phyloP scores from a whole-genome alignment of 2,329 filamentous ascomycete genomes.

The Fusarium sp. region DNA sequence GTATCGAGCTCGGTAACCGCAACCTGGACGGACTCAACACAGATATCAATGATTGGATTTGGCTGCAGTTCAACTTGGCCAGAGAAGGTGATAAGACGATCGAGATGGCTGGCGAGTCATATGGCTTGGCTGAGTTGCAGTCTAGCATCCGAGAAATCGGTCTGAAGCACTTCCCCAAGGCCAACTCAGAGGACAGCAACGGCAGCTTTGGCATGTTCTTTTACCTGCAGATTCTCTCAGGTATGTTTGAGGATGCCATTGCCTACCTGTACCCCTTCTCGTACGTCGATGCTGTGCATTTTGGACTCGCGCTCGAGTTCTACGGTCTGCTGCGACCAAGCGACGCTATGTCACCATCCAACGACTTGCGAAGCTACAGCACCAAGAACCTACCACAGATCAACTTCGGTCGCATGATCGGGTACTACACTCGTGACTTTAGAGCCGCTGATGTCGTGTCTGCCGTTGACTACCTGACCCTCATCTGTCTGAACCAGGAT shows the following conservation, averaged over 20 bases:
- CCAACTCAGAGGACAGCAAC: slow-evolving; percentile 74
- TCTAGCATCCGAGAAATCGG: slow-evolving; percentile 87
- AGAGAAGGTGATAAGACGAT: slow-evolving; percentile 69
- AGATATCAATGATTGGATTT: slow-evolving; percentile 75
- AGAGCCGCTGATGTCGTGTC: slow-evolving; percentile 87
- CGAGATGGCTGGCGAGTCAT: slow-evolving; percentile 72
- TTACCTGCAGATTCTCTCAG: slow-evolving; percentile 87
- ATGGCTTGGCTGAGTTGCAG: slow-evolving; percentile 74
- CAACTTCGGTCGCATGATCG: slow-evolving; percentile 92
- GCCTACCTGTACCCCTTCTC: slow-evolving; percentile 91
- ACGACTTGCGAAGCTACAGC: slow-evolving; percentile 73
- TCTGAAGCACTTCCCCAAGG: slow-evolving; percentile 87
- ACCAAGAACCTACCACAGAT: slow-evolving; percentile 79
- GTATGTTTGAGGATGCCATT: slow-evolving; percentile 93
- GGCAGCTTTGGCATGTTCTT: slow-evolving; percentile 91
- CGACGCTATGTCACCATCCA: slow-evolving; percentile 77
- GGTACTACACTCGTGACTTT: slow-evolving; percentile 96
- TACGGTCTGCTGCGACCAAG: slow-evolving; percentile 90
- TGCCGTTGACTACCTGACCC: slow-evolving; percentile 89
- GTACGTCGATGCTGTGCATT: slow-evolving; percentile 93
- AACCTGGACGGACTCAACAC: slow-evolving; percentile 69
- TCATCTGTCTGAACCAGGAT: slow-evolving; percentile 93
- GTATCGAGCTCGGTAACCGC: slow-evolving; percentile 71
- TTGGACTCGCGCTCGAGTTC: slow-evolving; percentile 86
- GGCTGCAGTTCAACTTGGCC: slow-evolving; percentile 75